Conservation (phyloP, 2,329 filamentous ascomycete genomes). For the Gaeumannomyces tritici region DNA sequence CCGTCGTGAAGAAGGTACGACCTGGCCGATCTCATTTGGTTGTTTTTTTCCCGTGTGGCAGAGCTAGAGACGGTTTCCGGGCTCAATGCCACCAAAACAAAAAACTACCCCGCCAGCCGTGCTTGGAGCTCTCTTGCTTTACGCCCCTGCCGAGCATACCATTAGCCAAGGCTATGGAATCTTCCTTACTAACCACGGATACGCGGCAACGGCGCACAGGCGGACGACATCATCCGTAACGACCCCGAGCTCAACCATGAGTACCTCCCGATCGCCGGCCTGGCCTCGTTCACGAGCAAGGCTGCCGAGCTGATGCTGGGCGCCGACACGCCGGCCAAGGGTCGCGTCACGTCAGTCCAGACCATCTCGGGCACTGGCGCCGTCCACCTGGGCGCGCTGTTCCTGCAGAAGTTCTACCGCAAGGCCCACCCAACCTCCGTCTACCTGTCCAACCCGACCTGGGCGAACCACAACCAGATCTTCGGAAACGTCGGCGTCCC, state of each 20-base stretch:
- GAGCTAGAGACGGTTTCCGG: neutral
- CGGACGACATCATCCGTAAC: slow-evolving; percentile 78
- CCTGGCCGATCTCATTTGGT: neutral
- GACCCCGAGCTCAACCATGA: slow-evolving; percentile 94
- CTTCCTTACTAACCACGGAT: slow-evolving; percentile 5
- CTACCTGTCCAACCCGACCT: slow-evolving; percentile 91
- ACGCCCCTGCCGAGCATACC: neutral
- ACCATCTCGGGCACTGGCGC: slow-evolving; percentile 97
- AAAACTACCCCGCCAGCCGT: neutral
- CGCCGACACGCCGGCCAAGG: slow-evolving; percentile 71
- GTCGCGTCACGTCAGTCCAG: slow-evolving; percentile 73
- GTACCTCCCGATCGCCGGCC: slow-evolving; percentile 91
- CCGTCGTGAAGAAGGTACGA: slow-evolving; percentile 89
- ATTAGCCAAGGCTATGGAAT: neutral
- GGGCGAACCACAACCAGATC: slow-evolving; percentile 99
- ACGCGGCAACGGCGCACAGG: slow-evolving; percentile 42
- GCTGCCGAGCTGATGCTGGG: slow-evolving; percentile 88
- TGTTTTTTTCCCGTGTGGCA: slow-evolving; percentile 6
- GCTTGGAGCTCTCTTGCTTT: neutral
- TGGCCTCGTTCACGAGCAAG: slow-evolving; percentile 76
- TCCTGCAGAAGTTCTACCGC: slow-evolving; percentile 86
- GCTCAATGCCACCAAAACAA: neutral
- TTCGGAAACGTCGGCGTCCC: slow-evolving; percentile 80
- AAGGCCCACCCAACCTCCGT: slow-evolving; percentile 45
- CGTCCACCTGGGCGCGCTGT: slow-evolving; percentile 84